Conservation (phyloP, 345 rosid species). For the Murraya paniculata region DNA sequence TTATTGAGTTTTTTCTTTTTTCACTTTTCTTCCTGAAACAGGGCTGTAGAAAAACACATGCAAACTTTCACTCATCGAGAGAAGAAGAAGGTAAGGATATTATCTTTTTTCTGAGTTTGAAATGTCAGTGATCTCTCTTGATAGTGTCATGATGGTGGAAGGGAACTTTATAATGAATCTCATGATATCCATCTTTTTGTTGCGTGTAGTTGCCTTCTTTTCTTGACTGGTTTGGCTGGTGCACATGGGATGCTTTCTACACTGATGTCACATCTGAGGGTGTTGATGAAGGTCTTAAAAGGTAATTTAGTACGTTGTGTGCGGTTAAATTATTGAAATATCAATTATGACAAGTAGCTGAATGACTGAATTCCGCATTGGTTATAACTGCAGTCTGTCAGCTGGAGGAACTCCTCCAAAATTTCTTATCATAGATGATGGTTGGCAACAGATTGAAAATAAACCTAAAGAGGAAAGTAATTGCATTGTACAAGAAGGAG, state of each 20-base stretch:
- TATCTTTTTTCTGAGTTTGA: background rate
- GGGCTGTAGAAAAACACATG: constrained; percentile 83
- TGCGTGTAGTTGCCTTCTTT: constrained; percentile 69
- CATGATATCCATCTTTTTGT: constrained; percentile 16
- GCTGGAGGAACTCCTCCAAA: constrained; percentile 91
- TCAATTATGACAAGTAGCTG: background rate
- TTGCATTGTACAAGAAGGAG: constrained; percentile 86
- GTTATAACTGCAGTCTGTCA: constrained; percentile 62
- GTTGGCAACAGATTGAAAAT: constrained; percentile 96
- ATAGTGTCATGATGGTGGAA: background rate
- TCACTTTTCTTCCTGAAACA: constrained; percentile 27
- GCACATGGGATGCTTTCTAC: constrained; percentile 99
- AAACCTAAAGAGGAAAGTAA: constrained; percentile 58
- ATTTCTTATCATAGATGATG: constrained; percentile 93
- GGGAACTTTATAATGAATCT: background rate
- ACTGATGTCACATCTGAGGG: constrained; percentile 97
- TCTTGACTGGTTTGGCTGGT: constrained; percentile 99
- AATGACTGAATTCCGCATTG: constrained; percentile 19
- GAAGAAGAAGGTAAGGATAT: constrained; percentile 64
- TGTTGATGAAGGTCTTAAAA: constrained; percentile 83
- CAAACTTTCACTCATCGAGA: constrained; percentile 86
- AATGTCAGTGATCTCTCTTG: background rate
- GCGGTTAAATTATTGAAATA: background rate
- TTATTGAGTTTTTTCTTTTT: background rate
- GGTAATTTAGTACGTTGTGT: constrained; percentile 39